A percentile compares a stretch with the other conserved stretches of the same genome.
Conservation (phyloP, 257 asterid genomes). For the Solanum neorickii region DNA sequence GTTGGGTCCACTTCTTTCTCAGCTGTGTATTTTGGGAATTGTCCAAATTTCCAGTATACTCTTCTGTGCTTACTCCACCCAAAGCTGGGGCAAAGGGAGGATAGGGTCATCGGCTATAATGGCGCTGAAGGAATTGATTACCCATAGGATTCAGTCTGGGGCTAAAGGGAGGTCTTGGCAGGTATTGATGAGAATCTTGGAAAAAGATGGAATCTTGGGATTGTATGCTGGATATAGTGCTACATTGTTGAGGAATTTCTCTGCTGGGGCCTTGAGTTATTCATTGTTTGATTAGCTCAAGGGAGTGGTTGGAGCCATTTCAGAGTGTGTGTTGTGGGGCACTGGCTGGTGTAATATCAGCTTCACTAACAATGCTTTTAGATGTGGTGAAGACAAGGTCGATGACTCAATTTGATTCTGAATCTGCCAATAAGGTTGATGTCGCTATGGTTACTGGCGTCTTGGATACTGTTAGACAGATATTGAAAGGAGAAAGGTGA, state of each 20-base stretch:
- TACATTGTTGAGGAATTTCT: constrained; percentile 77
- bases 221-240: constrained; percentile 89
- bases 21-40: constrained; percentile 84
- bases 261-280: constrained; percentile 87
- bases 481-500: constrained; percentile 75
- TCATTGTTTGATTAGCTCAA: constrained; percentile 60
- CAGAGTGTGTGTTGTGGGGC: constrained; percentile 88
- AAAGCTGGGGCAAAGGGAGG: constrained; percentile 90
- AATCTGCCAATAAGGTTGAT: constrained; percentile 43
- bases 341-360: constrained; percentile 79
- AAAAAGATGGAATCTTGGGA: constrained; percentile 79
- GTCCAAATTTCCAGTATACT: constrained; percentile 42
- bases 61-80: constrained; percentile 72
- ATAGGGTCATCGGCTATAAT: constrained; percentile 78
- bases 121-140: constrained; percentile 82
- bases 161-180: constrained; percentile 94
- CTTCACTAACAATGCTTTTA: constrained; percentile 73
- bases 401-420: constrained; percentile 77
- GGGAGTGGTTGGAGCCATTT: constrained; percentile 51
- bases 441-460: constrained; percentile 52
- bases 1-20: constrained; percentile 86
- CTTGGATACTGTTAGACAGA: constrained; percentile 49
- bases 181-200: constrained; percentile 59
- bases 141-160: constrained; percentile 90
- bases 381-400: constrained; percentile 86